phyloP scores from a whole-genome alignment of 768 basidiomycete genomes.

The Leccinum disarticulatum region DNA sequence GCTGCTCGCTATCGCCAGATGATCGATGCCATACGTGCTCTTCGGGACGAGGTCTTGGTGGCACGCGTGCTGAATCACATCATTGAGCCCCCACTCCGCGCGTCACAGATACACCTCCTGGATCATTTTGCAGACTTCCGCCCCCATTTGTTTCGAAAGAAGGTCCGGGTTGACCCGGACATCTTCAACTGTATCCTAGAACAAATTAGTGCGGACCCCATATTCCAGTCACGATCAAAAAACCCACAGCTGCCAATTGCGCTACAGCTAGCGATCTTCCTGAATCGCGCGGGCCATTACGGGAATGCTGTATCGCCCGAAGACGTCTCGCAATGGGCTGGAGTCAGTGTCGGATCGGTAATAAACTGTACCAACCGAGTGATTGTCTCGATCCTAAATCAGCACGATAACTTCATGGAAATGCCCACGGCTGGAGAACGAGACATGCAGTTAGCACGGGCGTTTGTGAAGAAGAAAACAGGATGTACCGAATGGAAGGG shows the following conservation, averaged over 20 bases:
- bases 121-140: neutral
- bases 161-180: neutral
- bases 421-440: neutral
- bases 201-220: neutral
- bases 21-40: too few species aligned
- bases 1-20: too few species aligned
- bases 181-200: neutral
- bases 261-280: neutral
- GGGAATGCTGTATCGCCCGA: neutral
- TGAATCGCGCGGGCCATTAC: neutral
- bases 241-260: neutral
- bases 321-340: neutral
- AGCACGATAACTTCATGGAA: neutral
- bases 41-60: too few species aligned
- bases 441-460: neutral
- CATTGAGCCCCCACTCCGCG: neutral
- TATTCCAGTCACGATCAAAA: neutral
- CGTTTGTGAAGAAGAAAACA: neutral
- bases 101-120: neutral
- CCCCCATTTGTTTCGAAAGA: neutral
- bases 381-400: neutral
- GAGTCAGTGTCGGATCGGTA: too few species aligned
- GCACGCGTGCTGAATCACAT: too few species aligned
- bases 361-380: neutral
- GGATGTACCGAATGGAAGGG: neutral